These are phyloP conservation scores for Kentomonas sorsogonicus DNA, from an alignment of 208 protist species.

Conservation along the genomic window DNA sequence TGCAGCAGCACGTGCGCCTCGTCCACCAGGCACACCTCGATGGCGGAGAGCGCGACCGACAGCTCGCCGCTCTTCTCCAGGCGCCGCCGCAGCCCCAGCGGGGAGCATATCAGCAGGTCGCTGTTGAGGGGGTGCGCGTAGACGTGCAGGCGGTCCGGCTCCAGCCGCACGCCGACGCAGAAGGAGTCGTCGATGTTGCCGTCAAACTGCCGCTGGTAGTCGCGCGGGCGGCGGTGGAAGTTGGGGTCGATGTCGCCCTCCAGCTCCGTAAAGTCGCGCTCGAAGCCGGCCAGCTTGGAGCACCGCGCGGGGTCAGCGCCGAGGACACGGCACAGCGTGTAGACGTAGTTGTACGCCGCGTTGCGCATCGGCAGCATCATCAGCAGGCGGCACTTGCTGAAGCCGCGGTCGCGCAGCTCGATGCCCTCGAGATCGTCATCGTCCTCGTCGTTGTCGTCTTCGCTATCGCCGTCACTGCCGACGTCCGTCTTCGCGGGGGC, in stretches of 20 bases:
- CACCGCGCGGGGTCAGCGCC: conserved; percentile 56
- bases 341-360: conserved; percentile 83
- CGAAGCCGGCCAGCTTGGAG: conserved; percentile 70
- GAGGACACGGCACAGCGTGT: conserved; percentile 73
- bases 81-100: conserved; percentile 84
- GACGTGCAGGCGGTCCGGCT: conserved; percentile 68
- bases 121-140: conserved; percentile 89
- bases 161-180: conserved; percentile 85
- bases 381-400: conserved; percentile 89
- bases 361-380: conserved; percentile 93
- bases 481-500: too few relatives aligned
- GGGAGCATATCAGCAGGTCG: conserved; percentile 95
- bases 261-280: conserved; percentile 85
- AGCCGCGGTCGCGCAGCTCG: conserved; percentile 92
- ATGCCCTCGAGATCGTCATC: conserved; percentile 47
- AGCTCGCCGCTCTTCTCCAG: conserved; percentile 74
- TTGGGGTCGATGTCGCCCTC: conserved; percentile 82
- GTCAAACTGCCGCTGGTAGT: conserved; percentile 91
- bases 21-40: conserved; percentile 93
- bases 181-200: conserved; percentile 97
- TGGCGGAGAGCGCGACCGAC: conserved; percentile 83
- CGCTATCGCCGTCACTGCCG: conserved; percentile 14
- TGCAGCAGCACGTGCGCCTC: conserved; percentile 93
- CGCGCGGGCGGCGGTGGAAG: conserved; percentile 72
- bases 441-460: conserved; percentile 15